Base-by-base conservation (phyloP, 768 basidiomycete genomes). In the Tulasnella sp. region DNA sequence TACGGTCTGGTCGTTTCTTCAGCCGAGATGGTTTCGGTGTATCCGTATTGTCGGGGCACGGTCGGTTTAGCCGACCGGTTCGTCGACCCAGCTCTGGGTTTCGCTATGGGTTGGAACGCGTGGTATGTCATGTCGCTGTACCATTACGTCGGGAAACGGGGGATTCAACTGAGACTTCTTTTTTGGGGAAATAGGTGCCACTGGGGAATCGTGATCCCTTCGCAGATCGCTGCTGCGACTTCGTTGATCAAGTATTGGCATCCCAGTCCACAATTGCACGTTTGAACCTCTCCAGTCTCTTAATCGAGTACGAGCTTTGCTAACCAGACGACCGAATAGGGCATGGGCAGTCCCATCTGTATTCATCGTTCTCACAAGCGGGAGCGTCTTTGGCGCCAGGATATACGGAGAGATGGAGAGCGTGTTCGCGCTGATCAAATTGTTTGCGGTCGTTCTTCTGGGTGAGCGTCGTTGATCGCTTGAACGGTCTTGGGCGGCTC, bases 91-190 rank as follows among this genome's bases (percentile, higher is more conserved):
- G 77, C 77, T 23, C 23, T 77, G 6, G 77, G 75, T 2, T 75
- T 75, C 37, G 75, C 75, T 15, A 75, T 77, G 70, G 77, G 77
- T 39, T 77, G 77, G 77, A 77, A 77, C 51, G 77, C 77, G 37
- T 77, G 77, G 77, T 72, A 42, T 3, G 77, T 70, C 69, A 4
- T 18, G 55, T 77, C 48, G 26, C 1, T 11, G 44, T 51, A 11
- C 16, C 29, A 15, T 20, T 42, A 5, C 3, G 35, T 18, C n/a
- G 37, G 23, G 15, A 7, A 13, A 15, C 2, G 23, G 18, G 48
- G 5, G 16, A 9, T 5, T 42, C 23, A 26, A 44, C 42, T 7
- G 13, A 44, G 15, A 46, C 9, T 40, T n/a, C 70, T 3, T 26
- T 39, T 72, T 16, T 5, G 20, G 13, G 42, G 44, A 9, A 6